Evolutionary conservation across 78 protist species (phyloP).

Genomic region (Cavenderia fasciculata): DNA sequence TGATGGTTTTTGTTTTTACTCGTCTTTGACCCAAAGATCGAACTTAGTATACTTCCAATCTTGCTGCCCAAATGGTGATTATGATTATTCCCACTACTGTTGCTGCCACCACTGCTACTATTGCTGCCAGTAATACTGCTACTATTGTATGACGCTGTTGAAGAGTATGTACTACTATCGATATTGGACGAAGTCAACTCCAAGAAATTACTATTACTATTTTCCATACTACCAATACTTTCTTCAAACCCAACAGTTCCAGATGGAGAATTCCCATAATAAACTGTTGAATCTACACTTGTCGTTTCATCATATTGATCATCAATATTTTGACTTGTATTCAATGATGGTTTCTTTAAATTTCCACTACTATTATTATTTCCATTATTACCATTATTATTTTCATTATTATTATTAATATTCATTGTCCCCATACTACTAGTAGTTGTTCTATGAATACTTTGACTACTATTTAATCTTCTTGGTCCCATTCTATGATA

Average conservation of each 20-base stretch:
- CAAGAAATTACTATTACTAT: no score
- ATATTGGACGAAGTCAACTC: no score
- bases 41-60: neutral
- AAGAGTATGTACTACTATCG: no score
- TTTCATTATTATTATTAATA: neutral
- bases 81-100: neutral
- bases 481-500: no score
- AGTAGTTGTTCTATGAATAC: no score
- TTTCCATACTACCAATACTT: no score
- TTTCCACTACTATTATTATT: neutral
- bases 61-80: neutral
- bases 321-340: neutral
- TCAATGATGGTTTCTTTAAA: neutral
- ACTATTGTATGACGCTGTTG: no score
- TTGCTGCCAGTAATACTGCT: neutral
- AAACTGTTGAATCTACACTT: no score
- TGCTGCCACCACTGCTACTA: neutral
- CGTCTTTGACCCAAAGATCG: neutral
- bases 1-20: neutral
- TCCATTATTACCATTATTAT: neutral
- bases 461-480: slow-evolving; percentile 1
- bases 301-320: no score
- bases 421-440: no score
- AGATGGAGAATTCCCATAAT: no score
- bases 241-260: no score